These are phyloP conservation scores for Leccinum imitatum DNA, from an alignment of 768 basidiomycete species.

Conservation along the genomic window DNA sequence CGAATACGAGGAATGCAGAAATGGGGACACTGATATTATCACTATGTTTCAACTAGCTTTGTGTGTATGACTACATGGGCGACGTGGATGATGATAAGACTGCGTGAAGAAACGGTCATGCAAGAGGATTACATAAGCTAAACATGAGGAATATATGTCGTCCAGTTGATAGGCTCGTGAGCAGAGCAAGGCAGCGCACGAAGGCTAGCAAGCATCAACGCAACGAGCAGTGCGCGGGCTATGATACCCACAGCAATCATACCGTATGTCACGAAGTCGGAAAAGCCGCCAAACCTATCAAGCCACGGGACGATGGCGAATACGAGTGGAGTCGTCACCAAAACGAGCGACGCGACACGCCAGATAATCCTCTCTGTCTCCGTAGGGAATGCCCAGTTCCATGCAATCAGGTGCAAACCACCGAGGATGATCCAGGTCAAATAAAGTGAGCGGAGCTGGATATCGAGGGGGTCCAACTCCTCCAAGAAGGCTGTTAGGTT, in stretches of 20 bases:
- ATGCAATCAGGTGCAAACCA: background rate
- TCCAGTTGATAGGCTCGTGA: background rate
- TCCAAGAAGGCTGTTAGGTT: background rate
- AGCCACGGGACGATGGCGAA: background rate
- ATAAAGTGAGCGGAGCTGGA: background rate
- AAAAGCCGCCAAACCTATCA: background rate
- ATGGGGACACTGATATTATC: background rate
- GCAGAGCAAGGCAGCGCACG: background rate
- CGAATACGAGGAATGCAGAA: background rate
- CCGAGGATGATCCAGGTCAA: background rate
- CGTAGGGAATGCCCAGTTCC: background rate
- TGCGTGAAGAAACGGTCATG: background rate
- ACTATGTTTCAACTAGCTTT: background rate
- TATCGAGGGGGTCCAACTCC: background rate
- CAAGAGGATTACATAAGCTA: background rate
- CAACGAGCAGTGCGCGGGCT: background rate
- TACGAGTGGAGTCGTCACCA: background rate
- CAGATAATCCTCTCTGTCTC: background rate
- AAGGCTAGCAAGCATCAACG: constrained; percentile 1
- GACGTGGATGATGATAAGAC: background rate
- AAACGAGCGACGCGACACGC: background rate
- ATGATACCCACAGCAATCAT: background rate
- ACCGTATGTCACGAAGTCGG: background rate
- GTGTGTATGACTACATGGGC: background rate
- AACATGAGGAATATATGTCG: background rate